A percentile compares a stretch with the other conserved stretches of the same genome.
These are phyloP conservation scores for Inga laurina DNA, from an alignment of 306 rosid genomes.

Conservation along the genomic window DNA sequence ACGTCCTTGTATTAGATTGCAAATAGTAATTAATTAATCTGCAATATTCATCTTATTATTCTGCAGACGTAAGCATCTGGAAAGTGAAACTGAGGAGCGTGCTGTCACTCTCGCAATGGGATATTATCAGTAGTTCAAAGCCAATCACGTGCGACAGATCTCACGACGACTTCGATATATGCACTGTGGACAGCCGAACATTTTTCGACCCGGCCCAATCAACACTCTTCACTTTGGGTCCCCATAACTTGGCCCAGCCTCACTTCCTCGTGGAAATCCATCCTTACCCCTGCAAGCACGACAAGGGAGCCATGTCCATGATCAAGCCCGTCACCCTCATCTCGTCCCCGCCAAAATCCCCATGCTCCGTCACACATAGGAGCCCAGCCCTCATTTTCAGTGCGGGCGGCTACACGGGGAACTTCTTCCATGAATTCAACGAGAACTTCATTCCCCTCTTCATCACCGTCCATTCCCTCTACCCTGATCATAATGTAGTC, in stretches of 20 bases:
- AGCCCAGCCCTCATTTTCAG: slow-evolving; percentile 54
- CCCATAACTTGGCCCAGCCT: neutral
- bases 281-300: slow-evolving; percentile 58
- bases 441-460: slow-evolving; percentile 60
- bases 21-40: neutral
- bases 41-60: neutral
- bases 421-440: slow-evolving; percentile 56
- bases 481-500: slow-evolving; percentile 30
- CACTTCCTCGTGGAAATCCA: slow-evolving; percentile 9
- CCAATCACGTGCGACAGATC: slow-evolving; percentile 43
- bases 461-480: slow-evolving; percentile 47
- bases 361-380: slow-evolving; percentile 38
- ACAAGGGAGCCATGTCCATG: slow-evolving; percentile 28
- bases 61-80: slow-evolving; percentile 23
- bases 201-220: slow-evolving; percentile 35
- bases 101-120: neutral
- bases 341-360: slow-evolving; percentile 33
- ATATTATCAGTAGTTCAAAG: neutral
- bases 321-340: slow-evolving; percentile 41
- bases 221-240: slow-evolving; percentile 35
- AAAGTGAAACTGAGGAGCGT: neutral
- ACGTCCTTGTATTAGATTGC: neutral
- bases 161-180: slow-evolving; percentile 35
- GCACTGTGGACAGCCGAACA: slow-evolving; percentile 40
- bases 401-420: slow-evolving; percentile 55